Percentiles rank a stretch among this genome's conserved stretches.
Evolutionary conservation across 1,139 yeast genomes (phyloP).

Genomic region (Blastobotrys niveus): DNA sequence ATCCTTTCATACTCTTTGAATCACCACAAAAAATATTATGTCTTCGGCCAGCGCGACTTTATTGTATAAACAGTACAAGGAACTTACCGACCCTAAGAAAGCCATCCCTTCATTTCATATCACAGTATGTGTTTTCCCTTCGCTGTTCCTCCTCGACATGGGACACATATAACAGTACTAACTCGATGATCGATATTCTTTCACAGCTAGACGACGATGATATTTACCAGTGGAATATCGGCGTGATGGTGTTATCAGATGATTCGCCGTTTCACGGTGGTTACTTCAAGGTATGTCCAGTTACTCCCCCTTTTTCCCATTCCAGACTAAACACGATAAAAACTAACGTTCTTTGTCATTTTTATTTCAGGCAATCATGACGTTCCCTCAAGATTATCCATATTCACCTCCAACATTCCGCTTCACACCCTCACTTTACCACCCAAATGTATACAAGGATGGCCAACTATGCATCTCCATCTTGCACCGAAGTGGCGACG

Average conservation of each 20-base stretch:
- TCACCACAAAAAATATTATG: constrained; percentile 5
- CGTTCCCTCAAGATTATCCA: constrained; percentile 87
- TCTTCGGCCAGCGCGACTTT: constrained; percentile 46
- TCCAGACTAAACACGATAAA: too few species aligned
- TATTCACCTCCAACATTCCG: constrained; percentile 86
- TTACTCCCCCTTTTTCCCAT: not conserved
- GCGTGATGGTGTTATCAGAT: constrained; percentile 84
- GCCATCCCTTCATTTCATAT: constrained; percentile 90
- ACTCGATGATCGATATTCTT: not conserved
- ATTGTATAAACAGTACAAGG: constrained; percentile 88
- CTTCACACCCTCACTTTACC: constrained; percentile 92
- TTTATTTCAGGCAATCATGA: constrained; percentile 96
- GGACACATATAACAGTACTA: not conserved
- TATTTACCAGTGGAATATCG: constrained; percentile 83
- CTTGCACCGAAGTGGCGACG: constrained; percentile 84
- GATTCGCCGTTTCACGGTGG: constrained; percentile 94
- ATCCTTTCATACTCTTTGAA: not conserved
- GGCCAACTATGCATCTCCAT: constrained; percentile 91
- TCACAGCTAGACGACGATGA: constrained; percentile 71
- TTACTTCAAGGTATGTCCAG: constrained; percentile 60
- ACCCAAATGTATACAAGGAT: constrained; percentile 90
- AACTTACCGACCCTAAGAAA: constrained; percentile 87
- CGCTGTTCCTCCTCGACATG: not conserved
- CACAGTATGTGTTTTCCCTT: constrained; percentile 33
- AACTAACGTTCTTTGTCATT: constrained; percentile 17